Evolutionary conservation across 164 flowering plant genomes (phyloP), one percentile per base, ranked within the genome.

Genomic region (Dillenia suffruticosa): DNA sequence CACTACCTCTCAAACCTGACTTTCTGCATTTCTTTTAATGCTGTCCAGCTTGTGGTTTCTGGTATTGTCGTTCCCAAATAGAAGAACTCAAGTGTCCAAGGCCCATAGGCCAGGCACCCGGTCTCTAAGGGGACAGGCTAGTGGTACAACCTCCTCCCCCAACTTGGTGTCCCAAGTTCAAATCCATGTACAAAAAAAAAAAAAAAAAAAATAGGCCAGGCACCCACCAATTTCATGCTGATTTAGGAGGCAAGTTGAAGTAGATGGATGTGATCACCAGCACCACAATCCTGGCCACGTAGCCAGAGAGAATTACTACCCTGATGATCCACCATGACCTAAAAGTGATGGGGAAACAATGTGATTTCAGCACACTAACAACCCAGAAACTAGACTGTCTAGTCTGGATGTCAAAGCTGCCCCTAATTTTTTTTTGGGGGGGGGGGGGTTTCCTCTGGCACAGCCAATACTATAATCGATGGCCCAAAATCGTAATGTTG

Each of bases 391-490:
- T 2, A 77, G 3, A 10, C 62, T 46, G 3, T 79, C 81, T 16
- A 75, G 44, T 60, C 62, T 73, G 12, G 60, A 51, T 2, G 46
- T 72, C 15, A 78, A n/a, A 5, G 82, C 61, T 0, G 77, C 49
- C 3, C 81, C 85, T 46, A 81, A 54, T 3, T 19, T n/a, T n/a
- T n/a, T n/a, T n/a, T n/a, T n/a, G n/a, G n/a, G 22, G 22, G 22
- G 22, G 1, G 1, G 22, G 82, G 85, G 0, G 85, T 81, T 4
- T 81, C 82, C n/a, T 72, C 76, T 0, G 79, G 82, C 26, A 76
- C 70, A 1, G 60, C 65, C 50, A 80, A 59, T 9, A 86, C 89
- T 1, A 84, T 24, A 1, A 84, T 32, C 46, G 80, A 57, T 0
- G 84, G 77, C 0, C 80, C 82, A 0, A 71, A 57, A 0, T 66